Percentiles rank a stretch among this genome's conserved stretches.
phyloP scores from a whole-genome alignment of 208 protist genomes.

The Trypanosoma scelopori region DNA sequence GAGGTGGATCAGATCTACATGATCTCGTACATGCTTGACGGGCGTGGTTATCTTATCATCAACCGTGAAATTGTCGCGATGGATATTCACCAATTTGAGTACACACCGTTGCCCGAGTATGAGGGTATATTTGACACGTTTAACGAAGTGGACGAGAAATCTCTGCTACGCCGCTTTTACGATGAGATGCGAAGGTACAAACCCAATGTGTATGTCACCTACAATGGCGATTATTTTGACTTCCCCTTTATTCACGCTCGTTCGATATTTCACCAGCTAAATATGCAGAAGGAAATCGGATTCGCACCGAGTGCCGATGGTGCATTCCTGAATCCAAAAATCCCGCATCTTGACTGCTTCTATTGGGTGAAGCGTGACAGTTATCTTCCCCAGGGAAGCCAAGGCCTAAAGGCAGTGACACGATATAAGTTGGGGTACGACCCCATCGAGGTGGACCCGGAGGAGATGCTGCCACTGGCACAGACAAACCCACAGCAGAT shows the following conservation, averaged over 20 bases:
- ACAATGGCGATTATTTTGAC: conserved; percentile 99
- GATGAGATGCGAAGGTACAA: conserved; percentile 95
- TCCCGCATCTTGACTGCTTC: conserved; percentile 98
- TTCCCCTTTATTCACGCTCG: conserved; percentile 99
- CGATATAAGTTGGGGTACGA: conserved; percentile 99
- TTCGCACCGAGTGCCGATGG: conserved; percentile 81
- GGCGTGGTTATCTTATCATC: conserved; percentile 97
- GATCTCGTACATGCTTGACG: conserved; percentile 99
- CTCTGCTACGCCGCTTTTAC: conserved; percentile 95
- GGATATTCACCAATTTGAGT: conserved; percentile 99
- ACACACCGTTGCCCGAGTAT: conserved; percentile 98
- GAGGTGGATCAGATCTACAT: conserved; percentile 99
- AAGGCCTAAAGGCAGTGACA: conserved; percentile 97
- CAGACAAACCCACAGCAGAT: conserved; percentile 94
- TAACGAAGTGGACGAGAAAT: conserved; percentile 95
- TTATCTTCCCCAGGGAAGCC: conserved; percentile 98
- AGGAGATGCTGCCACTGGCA: conserved; percentile 99
- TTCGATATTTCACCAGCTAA: conserved; percentile 80
- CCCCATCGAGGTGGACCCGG: conserved; percentile 99
- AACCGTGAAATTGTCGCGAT: conserved; percentile 97
- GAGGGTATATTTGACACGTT: conserved; percentile 97
- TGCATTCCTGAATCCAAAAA: conserved; percentile 93
- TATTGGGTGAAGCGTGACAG: conserved; percentile 99
- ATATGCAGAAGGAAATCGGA: conserved; percentile 88
- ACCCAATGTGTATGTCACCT: conserved; percentile 99